phyloP scores from a whole-genome alignment of 768 basidiomycete species.

The Tulasnella sp. region DNA sequence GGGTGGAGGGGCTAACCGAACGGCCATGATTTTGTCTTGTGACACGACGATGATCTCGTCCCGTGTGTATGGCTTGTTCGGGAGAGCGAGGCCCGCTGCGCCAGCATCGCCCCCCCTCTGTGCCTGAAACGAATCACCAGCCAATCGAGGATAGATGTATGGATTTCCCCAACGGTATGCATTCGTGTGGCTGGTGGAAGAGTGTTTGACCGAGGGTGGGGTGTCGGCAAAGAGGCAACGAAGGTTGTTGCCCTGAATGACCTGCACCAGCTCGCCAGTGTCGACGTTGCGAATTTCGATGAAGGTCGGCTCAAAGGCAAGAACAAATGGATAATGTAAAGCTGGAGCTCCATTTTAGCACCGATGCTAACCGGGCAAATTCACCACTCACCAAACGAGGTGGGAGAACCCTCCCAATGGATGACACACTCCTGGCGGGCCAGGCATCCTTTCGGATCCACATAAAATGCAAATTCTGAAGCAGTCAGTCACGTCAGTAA shows the following conservation, averaged over 20 bases:
- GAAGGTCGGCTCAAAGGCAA: conserved; percentile 95
- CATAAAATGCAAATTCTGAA: conserved; percentile 98
- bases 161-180: conserved; percentile 9
- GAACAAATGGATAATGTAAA: conserved; percentile 90
- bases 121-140: background rate
- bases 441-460: conserved; percentile 92
- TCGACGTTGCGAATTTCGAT: conserved; percentile 96
- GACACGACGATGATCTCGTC: conserved; percentile 83
- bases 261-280: conserved; percentile 84
- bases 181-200: conserved; percentile 1
- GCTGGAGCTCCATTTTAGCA: conserved; percentile 47
- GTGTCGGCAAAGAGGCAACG: conserved; percentile 91
- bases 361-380: too few relatives aligned
- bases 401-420: conserved; percentile 92
- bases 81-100: conserved; percentile 42
- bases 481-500: background rate
- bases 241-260: conserved; percentile 89
- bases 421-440: conserved; percentile 91
- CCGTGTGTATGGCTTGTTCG: conserved; percentile 41
- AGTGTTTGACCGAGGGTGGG: conserved; percentile 68
- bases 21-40: conserved; percentile 75
- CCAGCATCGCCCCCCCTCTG: conserved; percentile 31
- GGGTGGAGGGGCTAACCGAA: conserved; percentile 47
- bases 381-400: conserved; percentile 78
- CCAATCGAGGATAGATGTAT: conserved; percentile 11